Evolutionary conservation across 441 rosid species (phyloP), one percentile per base, ranked within the genome.

Genomic region (Arabidopsis hybrid): DNA sequence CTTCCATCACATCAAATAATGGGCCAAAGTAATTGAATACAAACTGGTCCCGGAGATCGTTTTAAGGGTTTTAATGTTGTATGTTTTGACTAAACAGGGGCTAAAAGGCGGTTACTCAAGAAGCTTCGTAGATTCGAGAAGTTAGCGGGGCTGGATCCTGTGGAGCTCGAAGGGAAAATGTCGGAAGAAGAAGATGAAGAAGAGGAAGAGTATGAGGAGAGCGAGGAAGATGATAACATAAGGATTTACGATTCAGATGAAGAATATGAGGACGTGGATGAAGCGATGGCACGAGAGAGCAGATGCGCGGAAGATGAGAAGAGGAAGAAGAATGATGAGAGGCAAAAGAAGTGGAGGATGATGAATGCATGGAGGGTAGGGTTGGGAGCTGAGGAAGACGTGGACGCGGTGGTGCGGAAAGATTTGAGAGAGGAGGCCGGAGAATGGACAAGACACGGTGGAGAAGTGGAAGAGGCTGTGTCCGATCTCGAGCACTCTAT

Each of bases 41-140:
- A 57, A 8, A 32, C 40, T 68, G 74, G 59, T 62, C 60, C 69
- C 36, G 26, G 4, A 26, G 4, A 36, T 80, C 13, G 29, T 40
- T 43, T 39, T 18, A 38, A 9, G 46, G 52, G 26, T 21, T 40
- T 67, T 72, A 60, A 16, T 36, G 59, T 59, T 65, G 55, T 59
- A 13, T 53, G 29, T 50, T 53, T 64, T 16, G 77, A 72, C 34
- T 72, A 53, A 65, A 29, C 53, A 94, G 99, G 88, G 75, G 83
- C 91, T 17, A 87, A 88, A 82, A 84, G 87, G 71, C 83, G 89
- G 63, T 78, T 92, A 31, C 73, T 92, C 69, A 85, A 83, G 49
- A 94, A 89, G 83, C 97, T 94, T 43, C 78, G 89, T 7, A 86
- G 91, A 73, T 90, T 94, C 3, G 97, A 94, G 83, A 90, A 82